A percentile compares a stretch with the other conserved stretches of the same genome.
Evolutionary conservation across 2,329 filamentous ascomycete genomes (phyloP).

Genomic region (Monilinia aucupariae): DNA sequence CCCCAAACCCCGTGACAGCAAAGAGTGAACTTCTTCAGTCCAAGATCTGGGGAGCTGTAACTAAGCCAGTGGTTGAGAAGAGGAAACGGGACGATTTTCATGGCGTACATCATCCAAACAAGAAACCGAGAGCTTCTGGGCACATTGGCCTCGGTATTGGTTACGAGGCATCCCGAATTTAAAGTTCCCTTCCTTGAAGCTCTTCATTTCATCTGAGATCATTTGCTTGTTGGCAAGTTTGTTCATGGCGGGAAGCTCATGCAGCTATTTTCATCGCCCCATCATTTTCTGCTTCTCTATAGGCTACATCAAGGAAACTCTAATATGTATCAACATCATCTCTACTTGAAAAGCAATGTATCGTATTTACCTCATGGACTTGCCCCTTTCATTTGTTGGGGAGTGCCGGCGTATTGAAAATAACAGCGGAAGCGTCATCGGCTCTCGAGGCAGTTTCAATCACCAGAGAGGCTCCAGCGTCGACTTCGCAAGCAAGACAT

Average conservation of each 20-base stretch:
- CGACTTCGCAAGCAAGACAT: no score
- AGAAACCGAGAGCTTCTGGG: constrained; percentile 45
- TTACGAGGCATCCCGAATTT: constrained; percentile 20
- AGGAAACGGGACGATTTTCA: constrained; percentile 28
- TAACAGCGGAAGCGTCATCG: no score
- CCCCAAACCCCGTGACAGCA: constrained; percentile 40
- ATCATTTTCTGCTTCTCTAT: not conserved
- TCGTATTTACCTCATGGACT: not conserved
- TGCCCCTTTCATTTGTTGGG: not conserved
- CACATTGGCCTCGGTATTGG: constrained; percentile 54
- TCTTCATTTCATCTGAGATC: not conserved
- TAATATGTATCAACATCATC: not conserved
- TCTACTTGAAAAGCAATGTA: not conserved
- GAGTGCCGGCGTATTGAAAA: not conserved
- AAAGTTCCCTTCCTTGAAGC: not conserved
- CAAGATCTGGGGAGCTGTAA: constrained; percentile 55
- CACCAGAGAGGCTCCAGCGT: no score
- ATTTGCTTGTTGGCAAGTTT: not conserved
- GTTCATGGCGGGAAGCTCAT: not conserved
- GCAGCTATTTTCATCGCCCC: not conserved
- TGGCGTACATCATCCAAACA: constrained; percentile 33
- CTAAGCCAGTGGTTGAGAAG: constrained; percentile 46
- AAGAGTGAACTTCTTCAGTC: constrained; percentile 46
- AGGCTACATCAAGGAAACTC: not conserved
- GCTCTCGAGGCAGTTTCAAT: not conserved